Evolutionary conservation across 75 land plant species (phyloP).

Genomic region (Selaginella tamariscina): DNA sequence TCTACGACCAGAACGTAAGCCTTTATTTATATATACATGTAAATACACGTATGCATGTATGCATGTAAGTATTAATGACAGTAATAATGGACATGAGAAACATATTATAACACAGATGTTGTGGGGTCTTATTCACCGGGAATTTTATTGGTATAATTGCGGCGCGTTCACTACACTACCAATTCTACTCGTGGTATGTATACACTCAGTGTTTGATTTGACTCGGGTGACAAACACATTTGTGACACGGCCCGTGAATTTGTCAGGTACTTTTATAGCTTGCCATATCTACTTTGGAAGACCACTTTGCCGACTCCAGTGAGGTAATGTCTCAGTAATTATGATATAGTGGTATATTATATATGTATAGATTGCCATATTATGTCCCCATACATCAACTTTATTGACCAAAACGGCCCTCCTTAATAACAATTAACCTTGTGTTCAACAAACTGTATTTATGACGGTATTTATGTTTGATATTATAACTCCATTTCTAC

Average conservation of each 20-base stretch:
- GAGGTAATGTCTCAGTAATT: constrained; percentile 30
- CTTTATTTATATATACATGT: not conserved
- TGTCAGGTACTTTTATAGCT: constrained; percentile 76
- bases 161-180: constrained; percentile 89
- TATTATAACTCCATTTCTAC: not conserved
- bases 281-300: constrained; percentile 84
- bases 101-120: too few relatives aligned
- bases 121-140: constrained; percentile 74
- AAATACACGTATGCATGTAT: too few relatives aligned
- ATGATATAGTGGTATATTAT: too few relatives aligned
- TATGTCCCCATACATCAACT: too few relatives aligned
- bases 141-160: constrained; percentile 85
- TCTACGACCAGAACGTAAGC: not conserved
- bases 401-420: too few relatives aligned
- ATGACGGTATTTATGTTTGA: too few relatives aligned
- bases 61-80: too few relatives aligned
- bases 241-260: not conserved
- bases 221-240: not conserved
- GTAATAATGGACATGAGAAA: too few relatives aligned
- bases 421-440: too few relatives aligned
- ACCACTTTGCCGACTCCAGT: constrained; percentile 48
- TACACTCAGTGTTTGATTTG: not conserved
- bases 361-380: too few relatives aligned
- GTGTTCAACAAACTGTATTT: too few relatives aligned
- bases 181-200: constrained; percentile 88